Base-by-base conservation (phyloP, 331 rosid species). In the Arachis monticola region DNA sequence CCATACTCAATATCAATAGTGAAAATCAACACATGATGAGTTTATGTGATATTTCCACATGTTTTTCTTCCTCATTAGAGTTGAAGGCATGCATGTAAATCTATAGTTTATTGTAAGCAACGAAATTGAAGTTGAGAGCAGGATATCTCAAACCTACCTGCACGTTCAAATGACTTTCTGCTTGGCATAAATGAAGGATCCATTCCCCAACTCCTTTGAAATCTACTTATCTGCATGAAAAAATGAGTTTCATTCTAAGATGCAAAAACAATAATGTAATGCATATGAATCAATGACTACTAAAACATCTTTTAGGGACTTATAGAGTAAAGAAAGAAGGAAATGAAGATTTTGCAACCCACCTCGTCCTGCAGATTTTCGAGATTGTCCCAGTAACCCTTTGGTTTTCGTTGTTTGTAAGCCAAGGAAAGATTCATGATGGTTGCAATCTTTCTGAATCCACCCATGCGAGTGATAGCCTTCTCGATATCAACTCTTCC, bases 141-240 rank as follows among this genome's bases (percentile, higher is more conserved):
- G 9, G 13, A 31, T 64, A 59, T 70, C 40, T 53, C 46, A 53
- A 38, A 62, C 70, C 22, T 81, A 88, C 97, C 97, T 79, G 97
- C 97, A n/a, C 96, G 96, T 70, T 92, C 97, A 58, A 92, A 92
- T 74, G 96, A 82, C 88, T 88, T 92, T 83, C 97, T 88, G 72
- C 96, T 92, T 5, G 97, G 97, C 97, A 90, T 92, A 61, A 74
- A 82, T 10, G 91, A 80, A 8, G 84, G 87, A 68, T 92, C 97
- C 93, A 92, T 90, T 79, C 93, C 97, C 97, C 97, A 92, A 77
- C 78, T 90, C 81, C 76, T 90, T 69, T 92, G 96, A 74, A 92
- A 92, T 50, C 87, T 73, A 65, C 75, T 73, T 62, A 92, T 90
- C 97, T 92, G 88, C 68, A 73, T 45, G 12, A 47, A 10, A 14